Conservation (phyloP, 257 asterid species). For the Jasminum sambac region DNA sequence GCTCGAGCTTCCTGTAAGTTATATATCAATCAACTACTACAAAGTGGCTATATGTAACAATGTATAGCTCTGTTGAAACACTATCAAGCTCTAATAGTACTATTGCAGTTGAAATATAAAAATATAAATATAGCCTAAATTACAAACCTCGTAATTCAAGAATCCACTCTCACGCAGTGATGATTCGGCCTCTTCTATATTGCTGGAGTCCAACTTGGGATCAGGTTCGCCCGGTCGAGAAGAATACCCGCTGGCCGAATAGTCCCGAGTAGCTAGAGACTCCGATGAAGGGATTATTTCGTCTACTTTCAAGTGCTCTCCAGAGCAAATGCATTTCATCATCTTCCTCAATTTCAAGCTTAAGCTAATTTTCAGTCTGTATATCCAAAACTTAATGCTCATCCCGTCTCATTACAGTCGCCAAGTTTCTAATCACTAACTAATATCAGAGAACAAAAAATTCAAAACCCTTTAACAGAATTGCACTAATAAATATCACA, state of each 20-base stretch:
- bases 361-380: slow-evolving; percentile 48
- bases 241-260: slow-evolving; percentile 85
- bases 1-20: slow-evolving; percentile 90
- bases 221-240: slow-evolving; percentile 80
- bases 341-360: slow-evolving; percentile 56
- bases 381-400: slow-evolving; percentile 77
- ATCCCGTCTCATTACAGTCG: slow-evolving; percentile 61
- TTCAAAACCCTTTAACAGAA: background rate
- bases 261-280: slow-evolving; percentile 90
- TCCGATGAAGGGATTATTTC: slow-evolving; percentile 81
- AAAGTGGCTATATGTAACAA: too few relatives aligned
- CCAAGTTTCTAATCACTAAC: slow-evolving; percentile 31
- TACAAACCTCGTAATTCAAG: slow-evolving; percentile 81
- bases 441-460: slow-evolving; percentile 5
- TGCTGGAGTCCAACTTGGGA: slow-evolving; percentile 61
- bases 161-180: slow-evolving; percentile 91
- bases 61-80: too few relatives aligned
- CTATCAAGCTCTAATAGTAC: too few relatives aligned
- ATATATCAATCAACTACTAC: too few relatives aligned
- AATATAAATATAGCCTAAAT: background rate
- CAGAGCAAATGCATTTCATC: slow-evolving; percentile 98
- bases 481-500: background rate
- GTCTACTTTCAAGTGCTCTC: slow-evolving; percentile 66
- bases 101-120: too few relatives aligned
- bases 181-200: slow-evolving; percentile 94